A percentile compares a stretch with the other conserved stretches of the same genome.
phyloP scores from a whole-genome alignment of 169 alveolate genomes.

The Eimeria brunetti region DNA sequence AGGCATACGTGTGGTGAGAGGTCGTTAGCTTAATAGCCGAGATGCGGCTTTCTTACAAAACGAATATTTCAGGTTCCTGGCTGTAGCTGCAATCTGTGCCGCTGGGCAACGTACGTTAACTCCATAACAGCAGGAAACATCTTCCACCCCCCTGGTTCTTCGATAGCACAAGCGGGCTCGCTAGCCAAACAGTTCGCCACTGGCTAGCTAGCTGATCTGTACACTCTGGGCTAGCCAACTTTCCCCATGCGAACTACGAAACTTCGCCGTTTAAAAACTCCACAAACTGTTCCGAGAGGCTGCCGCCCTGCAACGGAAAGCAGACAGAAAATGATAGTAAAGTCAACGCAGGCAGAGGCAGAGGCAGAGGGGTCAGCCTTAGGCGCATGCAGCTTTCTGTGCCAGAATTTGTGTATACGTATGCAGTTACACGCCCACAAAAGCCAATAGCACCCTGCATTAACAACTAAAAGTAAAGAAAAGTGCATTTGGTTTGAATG shows the following conservation, averaged over 20 bases:
- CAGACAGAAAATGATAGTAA: background rate
- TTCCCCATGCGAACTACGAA: background rate
- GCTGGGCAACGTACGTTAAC: slow-evolving; percentile 7
- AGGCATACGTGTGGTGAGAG: background rate
- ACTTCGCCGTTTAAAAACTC: slow-evolving; percentile 63
- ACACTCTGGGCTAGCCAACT: background rate
- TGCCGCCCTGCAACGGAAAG: slow-evolving; percentile 12
- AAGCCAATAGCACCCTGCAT: background rate
- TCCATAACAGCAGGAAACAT: background rate
- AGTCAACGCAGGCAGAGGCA: background rate
- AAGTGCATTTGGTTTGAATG: background rate
- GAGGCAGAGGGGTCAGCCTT: too few species aligned
- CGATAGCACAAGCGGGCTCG: background rate
- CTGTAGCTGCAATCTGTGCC: background rate
- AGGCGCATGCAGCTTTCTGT: background rate
- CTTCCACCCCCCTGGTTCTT: background rate
- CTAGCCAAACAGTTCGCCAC: background rate
- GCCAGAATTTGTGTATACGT: background rate
- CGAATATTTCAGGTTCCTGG: background rate
- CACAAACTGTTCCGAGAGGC: slow-evolving; percentile 68
- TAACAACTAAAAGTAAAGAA: background rate
- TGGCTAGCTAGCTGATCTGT: background rate
- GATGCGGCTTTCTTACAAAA: background rate
- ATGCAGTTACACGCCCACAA: background rate
- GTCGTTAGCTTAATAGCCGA: background rate